Percentiles rank a stretch among this genome's conserved stretches.
These are phyloP conservation scores for Epichloe amarillans DNA, from an alignment of 2,329 filamentous ascomycete genomes.

Conservation along the genomic window DNA sequence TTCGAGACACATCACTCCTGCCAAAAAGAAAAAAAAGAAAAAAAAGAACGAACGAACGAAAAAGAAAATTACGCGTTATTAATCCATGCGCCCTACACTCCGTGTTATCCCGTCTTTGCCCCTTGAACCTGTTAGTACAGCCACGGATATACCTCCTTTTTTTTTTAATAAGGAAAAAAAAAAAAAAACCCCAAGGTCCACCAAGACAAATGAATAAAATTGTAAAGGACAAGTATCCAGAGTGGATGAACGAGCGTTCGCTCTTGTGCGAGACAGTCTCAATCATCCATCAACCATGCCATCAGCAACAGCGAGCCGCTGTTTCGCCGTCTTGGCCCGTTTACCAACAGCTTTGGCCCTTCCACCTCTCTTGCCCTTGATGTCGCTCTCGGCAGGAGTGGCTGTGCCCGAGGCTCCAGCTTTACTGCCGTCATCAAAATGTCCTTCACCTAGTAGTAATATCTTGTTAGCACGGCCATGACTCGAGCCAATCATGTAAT, in stretches of 20 bases:
- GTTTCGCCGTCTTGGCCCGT: slow-evolving; percentile 54
- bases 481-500: not conserved
- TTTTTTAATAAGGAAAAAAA: not conserved
- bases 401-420: slow-evolving; percentile 58
- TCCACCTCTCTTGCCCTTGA: slow-evolving; percentile 36
- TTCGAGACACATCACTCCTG: too few relatives aligned
- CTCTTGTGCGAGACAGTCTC: not conserved
- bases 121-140: slow-evolving; percentile 4
- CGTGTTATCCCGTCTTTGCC: not conserved
- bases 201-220: not conserved
- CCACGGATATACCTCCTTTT: not conserved
- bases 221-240: too few relatives aligned
- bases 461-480: not conserved
- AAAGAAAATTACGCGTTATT: not conserved
- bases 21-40: not conserved
- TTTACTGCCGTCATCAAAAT: slow-evolving; percentile 83
- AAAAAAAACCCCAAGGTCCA: not conserved
- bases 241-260: not conserved
- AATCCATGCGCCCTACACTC: slow-evolving; percentile 2
- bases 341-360: slow-evolving; percentile 39
- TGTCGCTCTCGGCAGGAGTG: slow-evolving; percentile 55
- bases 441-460: slow-evolving; percentile 68
- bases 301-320: slow-evolving; percentile 54
- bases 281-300: slow-evolving; percentile 27
- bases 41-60: too few relatives aligned